Evolutionary conservation across 257 asterid species (phyloP).

Genomic region (Lavandula angustifolia): DNA sequence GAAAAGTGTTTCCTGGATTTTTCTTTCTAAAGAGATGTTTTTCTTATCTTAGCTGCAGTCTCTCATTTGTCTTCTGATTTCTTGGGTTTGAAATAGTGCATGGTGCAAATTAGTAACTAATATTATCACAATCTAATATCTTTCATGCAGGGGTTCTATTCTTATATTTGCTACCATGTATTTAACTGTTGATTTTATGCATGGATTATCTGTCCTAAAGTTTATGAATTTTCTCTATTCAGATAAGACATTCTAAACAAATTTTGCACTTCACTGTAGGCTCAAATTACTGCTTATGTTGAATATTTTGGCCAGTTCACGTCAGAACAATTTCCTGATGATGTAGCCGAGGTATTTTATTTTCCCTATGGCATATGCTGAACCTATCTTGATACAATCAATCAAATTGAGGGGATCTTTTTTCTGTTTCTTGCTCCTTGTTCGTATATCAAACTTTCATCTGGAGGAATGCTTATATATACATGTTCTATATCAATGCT

Average conservation of each 20-base stretch:
- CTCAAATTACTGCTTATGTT: conserved; percentile 87
- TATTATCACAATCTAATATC: background rate
- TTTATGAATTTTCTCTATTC: background rate
- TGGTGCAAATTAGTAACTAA: conserved; percentile 2
- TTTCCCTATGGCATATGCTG: conserved; percentile 23
- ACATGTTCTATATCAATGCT: conserved; percentile 2
- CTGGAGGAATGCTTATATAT: conserved; percentile 11
- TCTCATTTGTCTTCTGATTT: background rate
- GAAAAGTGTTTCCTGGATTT: background rate
- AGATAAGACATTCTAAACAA: conserved; percentile 12
- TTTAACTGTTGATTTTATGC: conserved; percentile 1
- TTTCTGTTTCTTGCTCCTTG: conserved; percentile 1
- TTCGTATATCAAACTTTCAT: conserved; percentile 17
- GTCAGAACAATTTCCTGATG: conserved; percentile 95
- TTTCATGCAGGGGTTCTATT: too few relatives aligned
- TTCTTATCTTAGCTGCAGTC: conserved; percentile 13
- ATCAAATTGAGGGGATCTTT: background rate
- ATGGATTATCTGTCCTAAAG: background rate
- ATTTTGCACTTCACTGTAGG: conserved; percentile 42
- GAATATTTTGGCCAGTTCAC: conserved; percentile 96
- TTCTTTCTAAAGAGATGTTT: background rate
- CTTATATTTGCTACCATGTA: too few relatives aligned
- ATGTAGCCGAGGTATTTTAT: conserved; percentile 81
- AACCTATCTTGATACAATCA: conserved; percentile 16
- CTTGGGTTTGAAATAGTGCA: conserved; percentile 15